Evolutionary conservation across 1,284 basidiomycete genomes (phyloP), one percentile per base, ranked within the genome.

Genomic region (Malassezia psittaci): DNA sequence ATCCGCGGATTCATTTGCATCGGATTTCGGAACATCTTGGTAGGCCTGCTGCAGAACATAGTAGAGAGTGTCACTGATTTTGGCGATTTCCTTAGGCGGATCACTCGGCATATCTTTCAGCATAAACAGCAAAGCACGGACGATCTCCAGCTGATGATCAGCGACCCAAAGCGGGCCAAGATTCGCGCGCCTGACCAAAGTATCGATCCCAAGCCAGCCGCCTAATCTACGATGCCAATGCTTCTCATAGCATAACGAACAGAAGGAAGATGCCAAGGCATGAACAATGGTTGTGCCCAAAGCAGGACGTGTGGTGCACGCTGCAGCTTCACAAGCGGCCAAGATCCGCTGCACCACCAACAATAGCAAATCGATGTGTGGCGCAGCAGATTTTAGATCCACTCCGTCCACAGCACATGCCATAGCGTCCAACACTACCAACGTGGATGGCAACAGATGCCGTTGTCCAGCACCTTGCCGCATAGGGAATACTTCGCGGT

Each of bases 51-150:
- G 81, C 51, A 98, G 79, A 48, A 96, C 83, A 52, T 81, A 80
- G 55, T 83, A 81, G 51, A 98, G 79, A 33, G 90, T 85, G 51
- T 87, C 83, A 24, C 85, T 79, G 37, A 96, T 86, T 48, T 85
- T 82, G 37, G 85, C 82, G 35, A 90, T 83, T 64, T 91, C 85
- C 19, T 83, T 82, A 0, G 90, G 88, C 40, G 90, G 81, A 64
- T 98, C 91, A 62, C 83, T 83, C 0, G 94, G 91, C 72, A 96
- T 87, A 72, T 98, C 93, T 74, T 98, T 96, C 48, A 99, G 79
- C 60, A 93, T 87, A 71, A 91, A 91, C 43, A 98, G 79, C 34
- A 99, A 81, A 5, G 88, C 90, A 43, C 91, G 85, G 48, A 91
- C 83, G 61, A 96, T 84, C 66, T 98, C 93, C 42, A 88, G 81